Evolutionary conservation across 108 stramenopile genomes (phyloP), one percentile per base, ranked within the genome.

Genomic region (Skeletonema costatum): DNA sequence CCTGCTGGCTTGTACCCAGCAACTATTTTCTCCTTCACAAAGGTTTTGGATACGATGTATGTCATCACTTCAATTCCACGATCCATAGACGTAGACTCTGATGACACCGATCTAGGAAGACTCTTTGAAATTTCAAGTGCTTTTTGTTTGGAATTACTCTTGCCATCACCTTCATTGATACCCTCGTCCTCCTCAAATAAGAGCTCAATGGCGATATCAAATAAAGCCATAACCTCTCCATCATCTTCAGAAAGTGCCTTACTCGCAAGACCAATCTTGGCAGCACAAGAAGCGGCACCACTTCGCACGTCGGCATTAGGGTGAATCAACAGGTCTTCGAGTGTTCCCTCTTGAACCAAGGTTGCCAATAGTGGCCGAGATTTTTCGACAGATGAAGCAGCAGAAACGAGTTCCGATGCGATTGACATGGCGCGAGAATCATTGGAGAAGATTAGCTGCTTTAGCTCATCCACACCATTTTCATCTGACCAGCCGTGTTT

Each of bases 51-150:
- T 32, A 86, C 80, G 7, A 98, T 90, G 65, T 96, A 97, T 7
- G 89, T 78, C 50, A 98, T 80, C 25, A 98, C 94, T 86, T 99
- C 98, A 8, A 99, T 78, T 30, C 96, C 97, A 48, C 98, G 84
- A 17, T 99, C 97, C 50, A 96, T 78, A 0, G 93, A 82, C 25
- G 95, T 85, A 1, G 87, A 81, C 32, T 81, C 73, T 9, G 39
- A 41, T 51, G 64, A 38, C 16, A 51, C 67, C 41, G 70, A 41
- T 48, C 19, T 42, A 25, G 71, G 38, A 14, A 48, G 7, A 30
- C 33, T 66, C 63, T 53, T 68, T 32, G 29, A 32, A 19, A 68
- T 51, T 35, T 4, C 30, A 19, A 21, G 29, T 29, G 32, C 61
- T 25, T 63, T 58, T 67, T 75, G 42, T 59, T 75, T 70, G 19